phyloP scores from a whole-genome alignment of 2,329 filamentous ascomycete species.

The Beauveria sp. region DNA sequence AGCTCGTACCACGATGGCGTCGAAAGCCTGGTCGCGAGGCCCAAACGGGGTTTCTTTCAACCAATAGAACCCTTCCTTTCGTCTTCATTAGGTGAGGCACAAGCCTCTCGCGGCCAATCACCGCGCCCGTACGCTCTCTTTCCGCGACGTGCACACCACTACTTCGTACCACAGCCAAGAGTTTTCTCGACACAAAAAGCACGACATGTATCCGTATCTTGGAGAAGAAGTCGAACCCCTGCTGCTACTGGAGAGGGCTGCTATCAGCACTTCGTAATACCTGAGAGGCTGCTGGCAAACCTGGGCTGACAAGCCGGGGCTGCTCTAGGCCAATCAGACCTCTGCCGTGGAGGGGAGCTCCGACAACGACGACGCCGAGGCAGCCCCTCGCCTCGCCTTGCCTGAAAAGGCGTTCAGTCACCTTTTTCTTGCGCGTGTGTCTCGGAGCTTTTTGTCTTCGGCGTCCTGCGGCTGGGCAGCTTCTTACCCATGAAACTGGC shows the following conservation, averaged over 20 bases:
- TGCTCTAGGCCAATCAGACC: neutral
- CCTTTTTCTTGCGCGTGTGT: neutral
- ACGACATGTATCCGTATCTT: no score
- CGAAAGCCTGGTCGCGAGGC: neutral
- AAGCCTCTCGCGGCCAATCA: slow-evolving; percentile 6
- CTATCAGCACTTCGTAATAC: no score
- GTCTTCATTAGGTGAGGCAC: neutral
- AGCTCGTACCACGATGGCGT: neutral
- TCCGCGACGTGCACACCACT: neutral
- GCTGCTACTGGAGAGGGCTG: neutral
- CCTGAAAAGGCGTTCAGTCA: neutral
- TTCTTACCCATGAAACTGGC: neutral
- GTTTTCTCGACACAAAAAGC: no score
- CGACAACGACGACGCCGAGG: neutral
- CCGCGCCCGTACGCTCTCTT: neutral
- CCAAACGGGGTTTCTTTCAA: neutral
- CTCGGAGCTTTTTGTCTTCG: neutral
- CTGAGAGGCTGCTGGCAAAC: no score
- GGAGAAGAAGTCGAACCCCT: no score
- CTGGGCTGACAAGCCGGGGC: neutral
- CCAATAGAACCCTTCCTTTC: neutral
- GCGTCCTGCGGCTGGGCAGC: neutral
- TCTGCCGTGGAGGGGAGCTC: neutral
- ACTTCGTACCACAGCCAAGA: neutral
- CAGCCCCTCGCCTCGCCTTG: neutral